Base-by-base conservation (phyloP, 2,329 filamentous ascomycete genomes). In the Penicillium sp. region DNA sequence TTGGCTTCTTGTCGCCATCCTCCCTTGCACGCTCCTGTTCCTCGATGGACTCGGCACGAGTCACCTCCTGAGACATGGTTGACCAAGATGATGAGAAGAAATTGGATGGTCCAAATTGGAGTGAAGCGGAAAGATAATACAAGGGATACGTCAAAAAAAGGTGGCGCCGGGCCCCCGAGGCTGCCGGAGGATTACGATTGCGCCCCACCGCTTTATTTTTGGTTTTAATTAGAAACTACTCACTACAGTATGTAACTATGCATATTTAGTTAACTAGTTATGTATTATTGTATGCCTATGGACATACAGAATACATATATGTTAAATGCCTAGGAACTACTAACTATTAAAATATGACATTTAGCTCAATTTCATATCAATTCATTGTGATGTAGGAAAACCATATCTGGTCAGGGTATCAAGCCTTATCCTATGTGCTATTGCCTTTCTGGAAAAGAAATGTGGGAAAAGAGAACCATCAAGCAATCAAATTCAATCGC, bases 1-100 rank as follows among this genome's bases (percentile, higher is more conserved):
- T 96, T 77, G 89, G 85, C 82, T 93, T 94, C 79, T 87, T 94
- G 81, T 83, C 50, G 17, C 40, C 31, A 27, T 42, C 83, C 70
- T 67, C 72, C 25, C 63, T 69, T 57, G 75, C 73, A 59, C 73
- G 72, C 58, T 79, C 76, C 58, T 78, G 77, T 56, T 76, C 75
- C 56, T 77, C 73, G 48, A 80, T 72, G 25, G 78, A 79, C 62
- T 77, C 78, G 47, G 72, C 67, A 54, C 73, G 75, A 51, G 69
- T 69, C 50, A 69, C 64, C 55, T 73, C 73, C 66, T 75, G 73
- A 57, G 79, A 79, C 79, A 81, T 81, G 51, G 56, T 42, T 59
- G 50, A 33, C 51, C 38, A 54, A 27, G 8, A 37, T 54, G 17
- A 38, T 45, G 54, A 31, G 27, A 31, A 27, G 46, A 50, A 37